phyloP scores from a whole-genome alignment of 257 asterid species.

The Hygrophila difformis region DNA sequence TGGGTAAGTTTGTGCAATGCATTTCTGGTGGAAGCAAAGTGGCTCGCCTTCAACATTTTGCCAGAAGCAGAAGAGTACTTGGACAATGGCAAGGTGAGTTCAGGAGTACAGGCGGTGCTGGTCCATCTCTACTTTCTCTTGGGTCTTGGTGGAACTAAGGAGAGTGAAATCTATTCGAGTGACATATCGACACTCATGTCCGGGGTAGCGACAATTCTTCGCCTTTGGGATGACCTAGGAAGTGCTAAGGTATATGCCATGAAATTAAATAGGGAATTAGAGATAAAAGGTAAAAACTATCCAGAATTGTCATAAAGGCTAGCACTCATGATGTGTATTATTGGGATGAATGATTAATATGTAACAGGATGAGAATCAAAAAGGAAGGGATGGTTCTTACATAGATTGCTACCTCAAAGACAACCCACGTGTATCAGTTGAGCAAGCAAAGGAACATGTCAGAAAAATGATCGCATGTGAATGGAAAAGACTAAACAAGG shows the following conservation, averaged over 20 bases:
- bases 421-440: not conserved
- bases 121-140: constrained; percentile 22
- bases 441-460: constrained; percentile 15
- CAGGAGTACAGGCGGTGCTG: constrained; percentile 21
- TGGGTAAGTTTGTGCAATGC: constrained; percentile 51
- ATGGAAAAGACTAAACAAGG: constrained; percentile 31
- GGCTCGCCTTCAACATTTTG: constrained; percentile 22
- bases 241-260: constrained; percentile 22
- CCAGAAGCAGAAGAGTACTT: constrained; percentile 24
- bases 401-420: constrained; percentile 24
- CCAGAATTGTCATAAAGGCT: too few relatives aligned
- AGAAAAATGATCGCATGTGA: constrained; percentile 15
- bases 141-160: constrained; percentile 13
- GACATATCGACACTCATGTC: constrained; percentile 16
- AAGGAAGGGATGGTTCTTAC: constrained; percentile 30
- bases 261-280: too few relatives aligned
- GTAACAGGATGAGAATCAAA: constrained; percentile 38
- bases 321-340: too few relatives aligned
- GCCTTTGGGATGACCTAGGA: constrained; percentile 38
- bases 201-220: constrained; percentile 26
- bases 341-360: too few relatives aligned
- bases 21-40: constrained; percentile 37
- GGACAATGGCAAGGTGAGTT: constrained; percentile 27
- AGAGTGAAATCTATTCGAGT: not conserved
- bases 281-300: not conserved